phyloP scores from a whole-genome alignment of 441 rosid genomes.

The Corymbia calophylla region DNA sequence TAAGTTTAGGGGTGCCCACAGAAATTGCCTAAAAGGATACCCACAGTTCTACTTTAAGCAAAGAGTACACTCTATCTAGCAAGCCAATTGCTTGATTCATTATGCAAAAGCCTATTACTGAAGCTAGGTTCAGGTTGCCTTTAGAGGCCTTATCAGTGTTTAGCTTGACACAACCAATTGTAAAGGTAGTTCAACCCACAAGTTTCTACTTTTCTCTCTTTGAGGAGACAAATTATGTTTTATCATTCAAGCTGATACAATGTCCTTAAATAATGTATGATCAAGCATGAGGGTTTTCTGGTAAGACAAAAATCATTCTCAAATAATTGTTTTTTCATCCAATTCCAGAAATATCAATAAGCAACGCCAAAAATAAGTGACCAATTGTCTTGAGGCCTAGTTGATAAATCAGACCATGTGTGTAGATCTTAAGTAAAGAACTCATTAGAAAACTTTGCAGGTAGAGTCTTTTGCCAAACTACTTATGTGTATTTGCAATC shows the following conservation, averaged over 20 bases:
- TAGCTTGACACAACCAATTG: background rate
- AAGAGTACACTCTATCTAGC: no score
- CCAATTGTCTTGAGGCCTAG: background rate
- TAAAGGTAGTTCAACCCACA: background rate
- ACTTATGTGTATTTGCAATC: background rate
- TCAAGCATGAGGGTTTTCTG: background rate
- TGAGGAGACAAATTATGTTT: no score
- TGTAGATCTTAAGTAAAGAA: no score
- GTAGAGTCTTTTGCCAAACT: background rate
- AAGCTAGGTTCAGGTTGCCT: background rate
- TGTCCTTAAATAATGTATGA: background rate
- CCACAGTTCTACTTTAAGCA: no score
- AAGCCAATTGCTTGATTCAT: background rate
- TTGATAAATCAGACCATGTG: fast-evolving
- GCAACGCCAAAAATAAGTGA: fast-evolving
- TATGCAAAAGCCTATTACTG: background rate
- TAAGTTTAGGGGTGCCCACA: background rate
- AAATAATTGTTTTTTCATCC: background rate
- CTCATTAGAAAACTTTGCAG: fast-evolving
- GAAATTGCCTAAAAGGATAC: background rate
- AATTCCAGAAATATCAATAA: no score
- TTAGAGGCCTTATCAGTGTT: background rate
- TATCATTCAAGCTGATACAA: background rate
- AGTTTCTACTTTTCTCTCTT: background rate
- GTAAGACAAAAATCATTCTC: no score